phyloP scores from a whole-genome alignment of 2,329 filamentous ascomycete genomes.

The Juglanconis oblonga region DNA sequence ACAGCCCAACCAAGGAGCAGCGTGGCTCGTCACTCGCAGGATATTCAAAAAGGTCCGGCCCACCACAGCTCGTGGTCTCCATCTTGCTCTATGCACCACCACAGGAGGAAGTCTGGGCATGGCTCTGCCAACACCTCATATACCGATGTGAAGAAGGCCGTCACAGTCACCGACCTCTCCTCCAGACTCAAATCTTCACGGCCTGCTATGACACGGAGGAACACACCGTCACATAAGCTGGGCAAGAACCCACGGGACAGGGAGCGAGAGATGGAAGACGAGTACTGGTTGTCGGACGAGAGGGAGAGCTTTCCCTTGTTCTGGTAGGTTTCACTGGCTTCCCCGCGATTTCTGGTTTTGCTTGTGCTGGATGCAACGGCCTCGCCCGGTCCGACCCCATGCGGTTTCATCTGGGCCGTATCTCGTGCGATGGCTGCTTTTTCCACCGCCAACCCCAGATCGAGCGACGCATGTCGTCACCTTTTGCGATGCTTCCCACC shows the following conservation, averaged over 20 bases:
- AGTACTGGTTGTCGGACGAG: constrained; percentile 48
- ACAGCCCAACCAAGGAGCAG: constrained; percentile 14
- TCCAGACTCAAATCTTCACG: constrained; percentile 42
- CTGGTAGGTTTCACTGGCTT: constrained; percentile 47
- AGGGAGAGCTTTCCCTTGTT: constrained; percentile 63
- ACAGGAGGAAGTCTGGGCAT: constrained; percentile 55
- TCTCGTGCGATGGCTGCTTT: constrained; percentile 5
- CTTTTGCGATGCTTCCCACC: constrained; percentile 26
- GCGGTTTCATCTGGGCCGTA: not conserved
- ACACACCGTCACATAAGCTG: constrained; percentile 41
- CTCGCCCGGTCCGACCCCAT: not conserved
- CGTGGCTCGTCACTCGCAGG: constrained; percentile 6
- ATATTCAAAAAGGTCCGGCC: constrained; percentile 1
- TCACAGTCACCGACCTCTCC: constrained; percentile 40
- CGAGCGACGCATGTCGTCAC: constrained; percentile 29
- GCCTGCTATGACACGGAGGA: constrained; percentile 44
- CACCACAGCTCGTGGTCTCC: constrained; percentile 3
- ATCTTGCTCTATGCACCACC: constrained; percentile 49
- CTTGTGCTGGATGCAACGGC: constrained; percentile 16
- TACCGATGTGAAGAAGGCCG: constrained; percentile 54
- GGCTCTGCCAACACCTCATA: constrained; percentile 49
- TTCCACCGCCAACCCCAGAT: constrained; percentile 20
- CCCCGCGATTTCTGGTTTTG: not conserved
- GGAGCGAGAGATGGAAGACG: constrained; percentile 49
- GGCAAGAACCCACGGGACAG: constrained; percentile 50